Evolutionary conservation across 2,329 filamentous ascomycete genomes (phyloP).

Genomic region (Sporothrix globosa): DNA sequence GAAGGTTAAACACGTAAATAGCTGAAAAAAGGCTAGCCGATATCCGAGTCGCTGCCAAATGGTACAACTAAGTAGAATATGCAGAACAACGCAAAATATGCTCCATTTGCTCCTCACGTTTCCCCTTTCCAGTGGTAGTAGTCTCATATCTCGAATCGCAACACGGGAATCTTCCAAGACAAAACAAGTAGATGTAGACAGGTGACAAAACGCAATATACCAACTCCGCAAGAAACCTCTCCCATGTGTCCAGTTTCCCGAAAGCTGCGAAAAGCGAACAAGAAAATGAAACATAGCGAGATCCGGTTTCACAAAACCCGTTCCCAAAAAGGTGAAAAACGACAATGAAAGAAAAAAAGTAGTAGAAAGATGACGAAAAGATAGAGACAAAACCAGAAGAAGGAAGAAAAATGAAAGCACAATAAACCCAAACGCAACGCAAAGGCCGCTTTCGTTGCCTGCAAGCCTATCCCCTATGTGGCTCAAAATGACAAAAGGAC

Average conservation of each 20-base stretch:
- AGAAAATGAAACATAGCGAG: not conserved
- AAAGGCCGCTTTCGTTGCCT: constrained; percentile 33
- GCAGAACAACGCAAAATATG: constrained; percentile 31
- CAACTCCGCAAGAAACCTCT: constrained; percentile 36
- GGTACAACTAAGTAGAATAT: constrained; percentile 31
- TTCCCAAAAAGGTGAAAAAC: constrained; percentile 26
- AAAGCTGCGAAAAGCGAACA: constrained; percentile 10
- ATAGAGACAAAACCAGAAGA: constrained; percentile 26
- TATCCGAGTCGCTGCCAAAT: constrained; percentile 31
- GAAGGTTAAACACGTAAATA: constrained; percentile 22
- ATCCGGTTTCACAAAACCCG: not conserved
- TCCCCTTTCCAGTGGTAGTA: constrained; percentile 10
- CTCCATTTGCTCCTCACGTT: constrained; percentile 32
- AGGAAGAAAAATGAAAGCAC: constrained; percentile 15
- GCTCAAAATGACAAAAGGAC: constrained; percentile 25
- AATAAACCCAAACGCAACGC: constrained; percentile 24
- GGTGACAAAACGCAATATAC: constrained; percentile 22
- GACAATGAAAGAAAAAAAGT: constrained; percentile 7
- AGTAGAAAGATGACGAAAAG: constrained; percentile 7
- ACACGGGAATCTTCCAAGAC: constrained; percentile 35
- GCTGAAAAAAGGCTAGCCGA: constrained; percentile 23
- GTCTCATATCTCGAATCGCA: constrained; percentile 32
- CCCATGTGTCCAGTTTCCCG: constrained; percentile 31
- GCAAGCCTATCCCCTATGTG: constrained; percentile 29
- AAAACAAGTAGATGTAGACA: not conserved